Evolutionary conservation across 2,329 filamentous ascomycete species (phyloP).

Genomic region (Berkeleyomyces rouxiae): DNA sequence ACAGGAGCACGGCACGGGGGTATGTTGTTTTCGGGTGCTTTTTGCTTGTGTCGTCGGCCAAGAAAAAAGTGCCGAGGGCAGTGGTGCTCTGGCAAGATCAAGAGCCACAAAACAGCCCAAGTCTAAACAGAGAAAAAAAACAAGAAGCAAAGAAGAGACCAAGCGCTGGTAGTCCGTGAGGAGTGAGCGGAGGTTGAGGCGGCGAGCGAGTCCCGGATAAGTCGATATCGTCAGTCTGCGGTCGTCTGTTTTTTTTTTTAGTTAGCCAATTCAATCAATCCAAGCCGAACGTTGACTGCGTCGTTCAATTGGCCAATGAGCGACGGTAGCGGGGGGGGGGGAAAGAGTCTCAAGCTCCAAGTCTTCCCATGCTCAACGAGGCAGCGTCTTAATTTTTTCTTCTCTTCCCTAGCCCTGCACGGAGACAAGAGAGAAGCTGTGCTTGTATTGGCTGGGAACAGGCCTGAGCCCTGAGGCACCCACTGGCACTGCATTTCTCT

Average conservation of each 20-base stretch:
- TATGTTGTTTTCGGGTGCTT: neutral
- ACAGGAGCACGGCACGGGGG: neutral
- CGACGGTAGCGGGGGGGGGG: neutral
- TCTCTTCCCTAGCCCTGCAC: neutral
- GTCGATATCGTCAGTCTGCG: neutral
- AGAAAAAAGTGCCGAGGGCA: neutral
- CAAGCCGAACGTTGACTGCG: neutral
- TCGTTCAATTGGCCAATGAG: neutral
- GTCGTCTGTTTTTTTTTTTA: neutral
- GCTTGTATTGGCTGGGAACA: neutral
- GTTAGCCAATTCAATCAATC: neutral
- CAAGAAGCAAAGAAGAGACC: neutral
- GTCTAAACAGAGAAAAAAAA: neutral
- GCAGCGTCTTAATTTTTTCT: neutral
- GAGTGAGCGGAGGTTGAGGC: neutral
- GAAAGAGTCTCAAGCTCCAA: neutral
- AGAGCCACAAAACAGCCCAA: neutral
- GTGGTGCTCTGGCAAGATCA: neutral
- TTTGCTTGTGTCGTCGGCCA: neutral
- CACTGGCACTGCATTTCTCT: neutral
- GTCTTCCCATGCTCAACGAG: neutral
- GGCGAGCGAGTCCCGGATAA: neutral
- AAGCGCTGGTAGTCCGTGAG: neutral
- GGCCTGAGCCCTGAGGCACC: neutral
- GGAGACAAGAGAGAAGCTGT: neutral